These are phyloP conservation scores for Alternaria sp. DNA, from an alignment of 2,329 filamentous ascomycete species.

Conservation along the genomic window DNA sequence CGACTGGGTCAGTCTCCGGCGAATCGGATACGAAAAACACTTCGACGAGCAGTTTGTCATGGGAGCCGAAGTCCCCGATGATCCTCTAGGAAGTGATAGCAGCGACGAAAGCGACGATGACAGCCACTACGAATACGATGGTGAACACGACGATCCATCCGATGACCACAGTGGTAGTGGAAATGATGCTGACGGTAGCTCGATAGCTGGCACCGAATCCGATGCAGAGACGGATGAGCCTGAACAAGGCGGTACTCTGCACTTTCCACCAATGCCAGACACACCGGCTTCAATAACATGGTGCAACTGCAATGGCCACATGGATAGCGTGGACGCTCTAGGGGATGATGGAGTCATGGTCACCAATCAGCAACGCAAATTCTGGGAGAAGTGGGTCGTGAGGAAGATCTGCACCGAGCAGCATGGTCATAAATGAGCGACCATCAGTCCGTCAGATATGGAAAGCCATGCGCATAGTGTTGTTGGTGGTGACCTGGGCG, in stretches of 20 bases:
- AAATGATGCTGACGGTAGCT: constrained; percentile 45
- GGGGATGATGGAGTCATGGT: constrained; percentile 60
- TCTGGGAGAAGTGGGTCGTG: constrained; percentile 66
- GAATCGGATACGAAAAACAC: constrained; percentile 67
- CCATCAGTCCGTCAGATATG: not conserved
- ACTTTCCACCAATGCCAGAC: constrained; percentile 57
- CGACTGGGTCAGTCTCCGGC: constrained; percentile 69
- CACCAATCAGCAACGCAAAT: constrained; percentile 60
- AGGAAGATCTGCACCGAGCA: constrained; percentile 56
- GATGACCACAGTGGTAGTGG: constrained; percentile 40
- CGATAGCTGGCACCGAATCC: constrained; percentile 45
- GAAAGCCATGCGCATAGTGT: not conserved
- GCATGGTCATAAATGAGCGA: constrained; percentile 49
- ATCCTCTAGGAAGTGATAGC: constrained; percentile 56
- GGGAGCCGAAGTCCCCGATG: constrained; percentile 61
- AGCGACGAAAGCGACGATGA: constrained; percentile 51
- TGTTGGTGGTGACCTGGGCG: constrained; percentile 7
- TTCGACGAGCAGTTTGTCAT: constrained; percentile 60
- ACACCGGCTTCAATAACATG: constrained; percentile 58
- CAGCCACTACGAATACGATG: constrained; percentile 48
- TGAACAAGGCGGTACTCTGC: constrained; percentile 53
- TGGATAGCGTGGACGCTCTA: constrained; percentile 56
- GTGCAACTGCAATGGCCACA: constrained; percentile 56
- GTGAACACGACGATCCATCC: constrained; percentile 31
- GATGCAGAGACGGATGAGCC: constrained; percentile 49